Evolutionary conservation across 2,329 filamentous ascomycete species (phyloP).

Genomic region (Elsinoe australis): DNA sequence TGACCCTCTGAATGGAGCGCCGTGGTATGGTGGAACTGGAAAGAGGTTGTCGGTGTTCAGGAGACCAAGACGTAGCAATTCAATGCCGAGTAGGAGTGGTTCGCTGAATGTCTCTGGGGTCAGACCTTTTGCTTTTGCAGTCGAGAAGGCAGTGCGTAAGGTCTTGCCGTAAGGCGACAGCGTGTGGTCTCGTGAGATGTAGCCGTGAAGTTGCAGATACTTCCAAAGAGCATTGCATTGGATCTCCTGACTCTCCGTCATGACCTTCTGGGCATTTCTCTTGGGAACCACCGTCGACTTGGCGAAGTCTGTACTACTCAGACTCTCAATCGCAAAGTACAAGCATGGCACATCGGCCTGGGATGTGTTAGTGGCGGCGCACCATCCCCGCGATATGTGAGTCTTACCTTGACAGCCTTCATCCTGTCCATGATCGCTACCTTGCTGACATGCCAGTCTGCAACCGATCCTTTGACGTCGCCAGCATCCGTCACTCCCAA

Average conservation of each 20-base stretch:
- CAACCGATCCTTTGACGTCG: conserved; percentile 47
- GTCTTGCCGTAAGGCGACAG: conserved; percentile 80
- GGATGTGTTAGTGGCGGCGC: neutral
- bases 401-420: conserved; percentile 22
- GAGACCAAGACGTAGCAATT: conserved; percentile 71
- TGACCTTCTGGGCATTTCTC: conserved; percentile 29
- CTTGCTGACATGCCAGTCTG: conserved; percentile 64
- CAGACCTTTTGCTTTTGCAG: conserved; percentile 19
- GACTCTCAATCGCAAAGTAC: conserved; percentile 45
- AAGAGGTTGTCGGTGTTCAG: conserved; percentile 65
- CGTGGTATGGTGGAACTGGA: conserved; percentile 42
- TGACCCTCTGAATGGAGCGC: conserved; percentile 52
- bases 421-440: conserved; percentile 19
- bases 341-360: conserved; percentile 35
- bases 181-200: conserved; percentile 68
- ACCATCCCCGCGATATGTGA: conserved; percentile 18
- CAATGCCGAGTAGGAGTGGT: conserved; percentile 72
- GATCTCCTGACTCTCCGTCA: conserved; percentile 63
- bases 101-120: conserved; percentile 55
- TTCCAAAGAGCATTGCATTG: conserved; percentile 73
- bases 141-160: conserved; percentile 50
- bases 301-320: conserved; percentile 63
- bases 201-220: conserved; percentile 81
- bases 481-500: conserved; percentile 29
- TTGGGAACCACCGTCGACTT: conserved; percentile 55